Base-by-base conservation (phyloP, 305 asterid genomes). In the Plantago coronopus region DNA sequence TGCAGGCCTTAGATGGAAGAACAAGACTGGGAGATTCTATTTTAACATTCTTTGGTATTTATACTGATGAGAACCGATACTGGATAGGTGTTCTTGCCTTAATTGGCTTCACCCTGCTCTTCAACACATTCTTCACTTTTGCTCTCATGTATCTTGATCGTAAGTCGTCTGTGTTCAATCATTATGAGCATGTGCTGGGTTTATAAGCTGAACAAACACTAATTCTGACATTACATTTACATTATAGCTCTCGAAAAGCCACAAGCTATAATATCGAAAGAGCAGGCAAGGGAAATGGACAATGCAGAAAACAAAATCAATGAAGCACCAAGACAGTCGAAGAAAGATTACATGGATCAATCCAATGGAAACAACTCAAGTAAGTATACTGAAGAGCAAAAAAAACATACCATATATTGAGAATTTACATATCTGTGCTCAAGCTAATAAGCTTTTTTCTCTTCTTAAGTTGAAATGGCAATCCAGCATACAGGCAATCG, bases 211-310 rank as follows among this genome's bases (percentile, higher is more conserved):
- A 44, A 23, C 18, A 5, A n/a, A 21, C 6, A 22, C 43, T 44
- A 15, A 43, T 21, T 18, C 18, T 19, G 4, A 19, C 4, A 17
- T 16, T 59, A n/a, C 3, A 16, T n/a, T n/a, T 50, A 49, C 60
- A 14, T 74, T 70, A 43, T 80, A 89, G 97, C 95, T 48, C 71
- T 46, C 6, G 88, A 79, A 17, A 87, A 82, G 73, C 64, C 83
- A 16, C 80, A 74, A 69, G 94, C 97, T 34, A 70, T 80, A 51
- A 60, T 82, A 66, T 78, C 82, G 31, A 80, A 82, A 25, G 84
- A 72, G 19, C 64, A 59, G 21, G 53, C 53, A 43, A 59, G 17
- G 53, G 64, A 43, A 34, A 15, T 59, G 42, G 54, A 59, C 22
- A 27, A 16, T 7, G 29, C 21, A 5, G 25, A 59, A 7, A 53